Evolutionary conservation across 2,329 filamentous ascomycete genomes (phyloP).

Genomic region (Zymoseptoria passerinii): DNA sequence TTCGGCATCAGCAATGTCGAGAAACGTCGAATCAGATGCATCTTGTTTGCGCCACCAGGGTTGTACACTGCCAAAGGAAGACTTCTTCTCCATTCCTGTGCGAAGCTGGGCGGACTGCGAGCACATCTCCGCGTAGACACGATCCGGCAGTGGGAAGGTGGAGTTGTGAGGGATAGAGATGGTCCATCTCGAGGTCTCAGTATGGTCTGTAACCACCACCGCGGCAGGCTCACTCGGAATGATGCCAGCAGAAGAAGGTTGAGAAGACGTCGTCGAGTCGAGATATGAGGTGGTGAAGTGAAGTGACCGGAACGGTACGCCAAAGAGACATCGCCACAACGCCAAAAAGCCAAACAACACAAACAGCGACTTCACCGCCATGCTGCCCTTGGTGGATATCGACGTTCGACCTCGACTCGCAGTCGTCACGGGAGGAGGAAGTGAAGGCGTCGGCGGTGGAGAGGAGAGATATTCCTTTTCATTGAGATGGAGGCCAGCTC

Average conservation of each 20-base stretch:
- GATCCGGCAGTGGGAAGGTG: slow-evolving; percentile 57
- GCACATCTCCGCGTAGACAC: slow-evolving; percentile 63
- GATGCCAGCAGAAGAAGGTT: slow-evolving; percentile 46
- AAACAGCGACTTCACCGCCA: slow-evolving; percentile 10
- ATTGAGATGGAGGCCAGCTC: slow-evolving; percentile 31
- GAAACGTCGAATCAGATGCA: slow-evolving; percentile 56
- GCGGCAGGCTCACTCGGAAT: slow-evolving; percentile 67
- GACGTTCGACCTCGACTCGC: slow-evolving; percentile 9
- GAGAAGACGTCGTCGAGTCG: neutral
- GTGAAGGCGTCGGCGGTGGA: slow-evolving; percentile 17
- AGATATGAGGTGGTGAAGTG: slow-evolving; percentile 24
- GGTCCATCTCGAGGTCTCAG: slow-evolving; percentile 65
- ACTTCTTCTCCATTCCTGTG: slow-evolving; percentile 24
- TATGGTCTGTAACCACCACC: slow-evolving; percentile 58
- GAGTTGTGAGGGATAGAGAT: slow-evolving; percentile 63
- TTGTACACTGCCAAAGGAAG: slow-evolving; percentile 16
- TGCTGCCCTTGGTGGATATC: slow-evolving; percentile 3
- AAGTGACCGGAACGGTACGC: slow-evolving; percentile 4
- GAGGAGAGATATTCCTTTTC: slow-evolving; percentile 36
- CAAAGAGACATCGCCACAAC: slow-evolving; percentile 12
- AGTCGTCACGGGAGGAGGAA: slow-evolving; percentile 19
- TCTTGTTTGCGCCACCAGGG: slow-evolving; percentile 46
- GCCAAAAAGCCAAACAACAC: slow-evolving; percentile 11
- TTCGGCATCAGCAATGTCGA: slow-evolving; percentile 68
- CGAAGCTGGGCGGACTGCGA: slow-evolving; percentile 42